A percentile compares a stretch with the other conserved stretches of the same genome.
phyloP scores from a whole-genome alignment of 768 basidiomycete genomes.

The Mycena maculata region DNA sequence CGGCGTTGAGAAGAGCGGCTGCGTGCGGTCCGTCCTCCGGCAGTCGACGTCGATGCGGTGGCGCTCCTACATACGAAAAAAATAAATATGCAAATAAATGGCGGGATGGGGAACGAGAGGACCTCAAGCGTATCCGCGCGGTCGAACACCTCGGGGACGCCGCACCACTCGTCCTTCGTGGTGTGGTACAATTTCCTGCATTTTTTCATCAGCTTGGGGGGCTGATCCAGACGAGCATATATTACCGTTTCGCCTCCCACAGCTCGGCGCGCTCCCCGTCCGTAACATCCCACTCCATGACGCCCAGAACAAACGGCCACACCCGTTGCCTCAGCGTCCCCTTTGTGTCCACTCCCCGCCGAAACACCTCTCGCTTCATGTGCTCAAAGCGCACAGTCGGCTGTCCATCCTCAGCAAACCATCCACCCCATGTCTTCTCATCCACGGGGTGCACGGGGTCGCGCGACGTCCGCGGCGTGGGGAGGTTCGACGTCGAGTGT shows the following conservation, averaged over 20 bases:
- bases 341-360: slow-evolving; percentile 70
- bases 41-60: slow-evolving; percentile 98
- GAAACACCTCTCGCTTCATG: slow-evolving; percentile 83
- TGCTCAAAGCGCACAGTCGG: slow-evolving; percentile 75
- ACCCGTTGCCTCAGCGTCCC: slow-evolving; percentile 73
- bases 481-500: slow-evolving; percentile 81
- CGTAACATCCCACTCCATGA: slow-evolving; percentile 83
- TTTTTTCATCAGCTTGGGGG: not conserved
- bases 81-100: slow-evolving; percentile 31
- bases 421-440: slow-evolving; percentile 75
- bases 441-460: slow-evolving; percentile 84
- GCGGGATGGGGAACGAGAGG: slow-evolving; percentile 19
- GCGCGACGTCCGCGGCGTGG: slow-evolving; percentile 84
- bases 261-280: slow-evolving; percentile 65
- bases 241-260: slow-evolving; percentile 76
- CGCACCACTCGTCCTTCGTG: slow-evolving; percentile 86
- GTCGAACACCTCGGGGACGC: slow-evolving; percentile 83
- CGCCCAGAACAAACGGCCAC: slow-evolving; percentile 93
- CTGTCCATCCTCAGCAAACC: slow-evolving; percentile 80
- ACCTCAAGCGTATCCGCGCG: slow-evolving; percentile 87
- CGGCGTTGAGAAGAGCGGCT: slow-evolving; percentile 81
- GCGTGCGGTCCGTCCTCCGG: slow-evolving; percentile 93
- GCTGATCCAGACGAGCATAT: slow-evolving; percentile 11
- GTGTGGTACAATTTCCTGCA: slow-evolving; percentile 74
- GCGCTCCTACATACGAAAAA: slow-evolving; percentile 66